Evolutionary conservation across 2,329 filamentous ascomycete species (phyloP), one percentile per base, ranked within the genome.

Genomic region (Penicillium brasilianum): DNA sequence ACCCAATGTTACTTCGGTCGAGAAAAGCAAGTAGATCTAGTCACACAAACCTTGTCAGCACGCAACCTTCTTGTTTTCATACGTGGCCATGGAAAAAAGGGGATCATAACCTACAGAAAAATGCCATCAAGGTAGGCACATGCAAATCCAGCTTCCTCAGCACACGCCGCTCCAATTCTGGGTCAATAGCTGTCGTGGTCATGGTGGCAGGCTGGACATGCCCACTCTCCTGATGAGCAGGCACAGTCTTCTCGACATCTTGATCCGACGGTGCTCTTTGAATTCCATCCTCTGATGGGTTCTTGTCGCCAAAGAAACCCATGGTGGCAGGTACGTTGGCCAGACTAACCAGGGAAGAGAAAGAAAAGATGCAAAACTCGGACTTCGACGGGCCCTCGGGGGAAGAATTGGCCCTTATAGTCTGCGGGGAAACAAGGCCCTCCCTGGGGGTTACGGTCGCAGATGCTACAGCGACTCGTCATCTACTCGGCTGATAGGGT

Each of bases 1-100:
- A 80, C 79, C 79, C 81, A 53, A 84, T 81, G 62, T 85, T 85
- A 34, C 79, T 81, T 51, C 82, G 76, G 66, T 84, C 82, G 16
- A 84, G 72, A 58, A 82, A 81, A 6, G 80, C 73, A 14, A 83
- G 72, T 5, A 82, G 69, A 69, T 82, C 80, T 82, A 56, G n/a
- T 52, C 28, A 14, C 14, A 41, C 9, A 28, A 10, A 16, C 18
- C 30, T 28, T 8, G 32, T 51, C 41, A 49, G 37, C 32, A 39
- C 14, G 20, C 34, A 36, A 37, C 7, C 18, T 4, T 36, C 4
- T 13, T 14, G 25, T 30, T 5, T 9, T 39, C 10, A n/a, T 7
- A 41, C 49, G 52, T 10, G 44, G 25, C 13, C 9, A 30, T n/a
- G 43, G 13, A 13, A 30, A 62, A 30, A 20, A n/a, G n/a, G 32